Evolutionary conservation across 1,139 yeast genomes (phyloP).

Genomic region (Blastobotrys proliferans): DNA sequence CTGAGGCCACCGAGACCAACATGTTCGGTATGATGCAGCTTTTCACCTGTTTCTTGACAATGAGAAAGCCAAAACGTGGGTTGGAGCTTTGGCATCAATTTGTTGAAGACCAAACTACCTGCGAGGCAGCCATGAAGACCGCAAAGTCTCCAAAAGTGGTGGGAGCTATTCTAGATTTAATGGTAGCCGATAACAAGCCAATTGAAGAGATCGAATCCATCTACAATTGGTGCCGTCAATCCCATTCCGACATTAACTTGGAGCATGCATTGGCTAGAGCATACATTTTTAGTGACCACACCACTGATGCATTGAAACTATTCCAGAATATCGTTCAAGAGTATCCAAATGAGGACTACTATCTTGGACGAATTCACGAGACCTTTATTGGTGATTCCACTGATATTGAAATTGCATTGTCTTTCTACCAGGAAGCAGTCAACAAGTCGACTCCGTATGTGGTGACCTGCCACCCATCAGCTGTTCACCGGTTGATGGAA

Average conservation of each 20-base stretch:
- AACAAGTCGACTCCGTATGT: slow-evolving; percentile 65
- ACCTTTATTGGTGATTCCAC: slow-evolving; percentile 79
- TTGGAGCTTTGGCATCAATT: slow-evolving; percentile 44
- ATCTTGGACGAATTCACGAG: slow-evolving; percentile 63
- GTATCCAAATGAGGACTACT: slow-evolving; percentile 37
- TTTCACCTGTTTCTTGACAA: slow-evolving; percentile 54
- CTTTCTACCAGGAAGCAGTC: slow-evolving; percentile 70
- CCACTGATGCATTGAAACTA: slow-evolving; percentile 48
- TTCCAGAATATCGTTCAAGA: slow-evolving; percentile 43
- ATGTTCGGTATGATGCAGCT: slow-evolving; percentile 55
- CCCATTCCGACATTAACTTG: slow-evolving; percentile 37
- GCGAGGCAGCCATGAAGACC: slow-evolving; percentile 22
- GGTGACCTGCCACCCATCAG: slow-evolving; percentile 70
- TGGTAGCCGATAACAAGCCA: slow-evolving; percentile 54
- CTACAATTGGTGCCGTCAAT: slow-evolving; percentile 40
- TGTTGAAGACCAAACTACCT: slow-evolving; percentile 36
- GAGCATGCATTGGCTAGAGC: slow-evolving; percentile 60
- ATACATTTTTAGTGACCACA: slow-evolving; percentile 49
- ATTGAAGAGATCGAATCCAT: slow-evolving; percentile 56
- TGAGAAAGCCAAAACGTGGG: slow-evolving; percentile 50
- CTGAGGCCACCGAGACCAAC: slow-evolving; percentile 41
- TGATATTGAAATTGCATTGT: slow-evolving; percentile 66
- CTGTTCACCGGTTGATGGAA: slow-evolving; percentile 61
- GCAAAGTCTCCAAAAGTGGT: slow-evolving; percentile 52
- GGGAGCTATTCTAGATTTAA: slow-evolving; percentile 67